These are phyloP conservation scores for Herpetomonas samuelpessoai DNA, from an alignment of 208 protist species.

Conservation along the genomic window DNA sequence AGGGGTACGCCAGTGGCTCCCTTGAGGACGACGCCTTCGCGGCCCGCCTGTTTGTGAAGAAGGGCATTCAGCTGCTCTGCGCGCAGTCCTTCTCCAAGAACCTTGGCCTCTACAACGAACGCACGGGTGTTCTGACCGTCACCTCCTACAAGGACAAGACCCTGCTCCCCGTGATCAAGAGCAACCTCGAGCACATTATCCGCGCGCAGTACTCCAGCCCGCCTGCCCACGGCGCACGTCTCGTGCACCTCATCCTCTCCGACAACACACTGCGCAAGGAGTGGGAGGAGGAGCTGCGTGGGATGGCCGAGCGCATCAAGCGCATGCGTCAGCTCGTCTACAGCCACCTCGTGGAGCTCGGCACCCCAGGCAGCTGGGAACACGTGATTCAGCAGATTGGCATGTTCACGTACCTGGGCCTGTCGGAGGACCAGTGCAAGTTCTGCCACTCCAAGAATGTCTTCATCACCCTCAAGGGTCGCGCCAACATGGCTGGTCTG, in stretches of 20 bases:
- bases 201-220: constrained; percentile 95
- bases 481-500: constrained; percentile 83
- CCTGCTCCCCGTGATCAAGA: constrained; percentile 65
- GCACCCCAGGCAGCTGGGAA: constrained; percentile 90
- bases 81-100: constrained; percentile 98
- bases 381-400: constrained; percentile 97
- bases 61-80: constrained; percentile 83
- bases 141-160: constrained; percentile 56
- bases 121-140: constrained; percentile 90
- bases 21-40: constrained; percentile 93
- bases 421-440: constrained; percentile 85
- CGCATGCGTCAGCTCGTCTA: constrained; percentile 77
- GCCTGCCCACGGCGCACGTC: constrained; percentile 93
- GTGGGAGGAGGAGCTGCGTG: constrained; percentile 92
- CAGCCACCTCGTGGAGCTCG: constrained; percentile 61
- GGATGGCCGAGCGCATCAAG: constrained; percentile 83
- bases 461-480: constrained; percentile 70
- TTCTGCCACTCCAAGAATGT: constrained; percentile 62
- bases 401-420: constrained; percentile 98
- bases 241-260: constrained; percentile 92
- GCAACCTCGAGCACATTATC: constrained; percentile 78
- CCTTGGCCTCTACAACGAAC: constrained; percentile 97
- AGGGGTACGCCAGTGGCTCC: constrained; percentile 96
- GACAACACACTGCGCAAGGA: constrained; percentile 69
- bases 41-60: constrained; percentile 64